Conservation (phyloP, 805 yeast genomes). For the Saccharomycopsis capsularis region DNA sequence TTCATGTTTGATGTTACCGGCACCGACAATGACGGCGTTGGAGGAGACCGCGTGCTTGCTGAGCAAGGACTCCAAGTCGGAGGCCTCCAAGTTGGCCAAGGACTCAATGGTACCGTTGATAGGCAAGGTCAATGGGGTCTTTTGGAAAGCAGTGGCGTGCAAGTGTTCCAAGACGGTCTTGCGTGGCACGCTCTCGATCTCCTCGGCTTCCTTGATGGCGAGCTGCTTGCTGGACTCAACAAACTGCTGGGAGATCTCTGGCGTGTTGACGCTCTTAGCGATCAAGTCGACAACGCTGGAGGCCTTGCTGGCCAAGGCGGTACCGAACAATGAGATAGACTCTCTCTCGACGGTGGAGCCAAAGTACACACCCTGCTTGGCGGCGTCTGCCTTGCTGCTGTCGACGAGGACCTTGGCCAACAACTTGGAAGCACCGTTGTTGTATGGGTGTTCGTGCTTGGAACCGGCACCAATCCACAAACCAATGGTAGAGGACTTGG, state of each 20-base stretch:
- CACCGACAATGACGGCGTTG: constrained; percentile 60
- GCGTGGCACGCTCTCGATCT: constrained; percentile 47
- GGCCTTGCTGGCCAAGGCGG: constrained; percentile 43
- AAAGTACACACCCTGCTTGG: constrained; percentile 49
- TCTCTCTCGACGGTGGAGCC: constrained; percentile 54
- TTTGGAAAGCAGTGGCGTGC: constrained; percentile 81
- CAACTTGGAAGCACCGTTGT: constrained; percentile 73
- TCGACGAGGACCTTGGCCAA: constrained; percentile 44
- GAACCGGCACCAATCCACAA: constrained; percentile 72
- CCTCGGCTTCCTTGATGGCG: constrained; percentile 41
- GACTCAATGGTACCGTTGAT: constrained; percentile 67
- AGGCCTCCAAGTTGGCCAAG: constrained; percentile 45
- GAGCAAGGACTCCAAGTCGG: constrained; percentile 53
- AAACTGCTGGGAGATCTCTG: constrained; percentile 36
- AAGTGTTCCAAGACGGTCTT: constrained; percentile 64
- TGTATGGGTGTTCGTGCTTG: constrained; percentile 70
- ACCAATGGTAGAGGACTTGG: constrained; percentile 58
- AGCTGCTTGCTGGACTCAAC: constrained; percentile 42
- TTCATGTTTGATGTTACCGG: constrained; percentile 67
- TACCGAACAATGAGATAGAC: constrained; percentile 54
- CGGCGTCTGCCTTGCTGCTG: constrained; percentile 31
- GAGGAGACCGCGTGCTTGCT: constrained; percentile 51
- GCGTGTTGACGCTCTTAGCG: constrained; percentile 34
- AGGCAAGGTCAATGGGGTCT: constrained; percentile 74
- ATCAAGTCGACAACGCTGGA: constrained; percentile 47